These are phyloP conservation scores for Gleditsia sinensis DNA, from an alignment of 306 rosid species.

Conservation along the genomic window DNA sequence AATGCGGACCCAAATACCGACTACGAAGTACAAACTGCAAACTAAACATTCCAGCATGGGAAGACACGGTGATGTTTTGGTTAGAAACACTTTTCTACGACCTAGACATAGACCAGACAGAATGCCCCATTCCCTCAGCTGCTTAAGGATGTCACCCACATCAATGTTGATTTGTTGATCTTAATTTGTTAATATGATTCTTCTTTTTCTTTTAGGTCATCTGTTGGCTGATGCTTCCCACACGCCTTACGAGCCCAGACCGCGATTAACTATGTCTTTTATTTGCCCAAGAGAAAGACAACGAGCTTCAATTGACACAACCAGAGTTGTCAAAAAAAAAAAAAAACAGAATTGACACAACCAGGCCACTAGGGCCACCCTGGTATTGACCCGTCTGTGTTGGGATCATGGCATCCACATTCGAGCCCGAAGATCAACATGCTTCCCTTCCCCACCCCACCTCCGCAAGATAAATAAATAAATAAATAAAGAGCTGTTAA, in stretches of 20 bases:
- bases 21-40: no score
- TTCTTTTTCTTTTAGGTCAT: neutral
- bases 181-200: neutral
- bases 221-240: neutral
- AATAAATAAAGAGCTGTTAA: no score
- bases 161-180: no score
- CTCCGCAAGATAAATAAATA: no score
- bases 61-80: no score
- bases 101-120: neutral
- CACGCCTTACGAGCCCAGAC: neutral
- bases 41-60: no score
- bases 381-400: no score
- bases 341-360: neutral
- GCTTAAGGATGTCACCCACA: neutral
- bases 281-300: neutral
- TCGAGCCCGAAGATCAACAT: neutral
- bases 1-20: no score
- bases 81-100: no score
- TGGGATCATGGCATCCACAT: neutral
- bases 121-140: neutral
- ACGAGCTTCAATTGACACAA: neutral
- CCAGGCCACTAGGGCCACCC: neutral
- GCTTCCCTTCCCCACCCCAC: no score
- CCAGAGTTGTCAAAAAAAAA: no score
- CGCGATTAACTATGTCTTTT: neutral